These are phyloP conservation scores for Phaffia rhodozyma DNA, from an alignment of 1,284 basidiomycete genomes.

Conservation along the genomic window DNA sequence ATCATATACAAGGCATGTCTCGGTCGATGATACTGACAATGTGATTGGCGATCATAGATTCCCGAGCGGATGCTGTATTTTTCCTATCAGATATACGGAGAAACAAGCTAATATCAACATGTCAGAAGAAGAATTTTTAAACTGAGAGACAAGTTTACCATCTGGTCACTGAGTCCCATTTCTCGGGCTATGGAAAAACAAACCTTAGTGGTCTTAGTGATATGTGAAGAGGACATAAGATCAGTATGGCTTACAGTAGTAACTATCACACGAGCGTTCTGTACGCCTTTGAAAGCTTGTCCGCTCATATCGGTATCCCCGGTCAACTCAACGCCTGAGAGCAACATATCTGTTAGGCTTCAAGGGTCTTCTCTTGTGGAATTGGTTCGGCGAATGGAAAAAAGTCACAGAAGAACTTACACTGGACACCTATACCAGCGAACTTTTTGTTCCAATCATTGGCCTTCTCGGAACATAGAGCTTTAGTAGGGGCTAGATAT, in stretches of 20 bases:
- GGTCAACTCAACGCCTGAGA: constrained; percentile 71
- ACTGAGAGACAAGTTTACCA: constrained; percentile 40
- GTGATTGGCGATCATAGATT: constrained; percentile 12
- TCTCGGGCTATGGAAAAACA: constrained; percentile 56
- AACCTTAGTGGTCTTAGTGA: constrained; percentile 2
- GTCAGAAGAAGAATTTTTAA: too few relatives aligned
- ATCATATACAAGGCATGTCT: background rate
- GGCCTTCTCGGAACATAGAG: constrained; percentile 71
- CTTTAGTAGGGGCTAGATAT: constrained; percentile 93
- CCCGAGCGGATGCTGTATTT: too few relatives aligned
- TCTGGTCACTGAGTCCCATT: constrained; percentile 82
- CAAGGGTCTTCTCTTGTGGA: background rate
- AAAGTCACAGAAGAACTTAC: constrained; percentile 36
- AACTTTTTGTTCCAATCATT: constrained; percentile 78
- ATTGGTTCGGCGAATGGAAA: background rate
- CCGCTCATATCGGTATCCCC: constrained; percentile 63
- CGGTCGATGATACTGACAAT: constrained; percentile 15
- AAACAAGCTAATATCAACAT: background rate
- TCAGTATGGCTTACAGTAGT: constrained; percentile 49
- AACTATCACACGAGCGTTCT: constrained; percentile 62
- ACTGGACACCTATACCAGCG: constrained; percentile 56
- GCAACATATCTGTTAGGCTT: constrained; percentile 9
- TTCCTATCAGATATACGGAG: background rate
- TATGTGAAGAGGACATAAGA: background rate
- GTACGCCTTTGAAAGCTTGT: constrained; percentile 51